A percentile compares a stretch with the other conserved stretches of the same genome.
These are phyloP conservation scores for Backusella parvicylindrica DNA, from an alignment of 192 early-diverging fungal genomes.

Conservation along the genomic window DNA sequence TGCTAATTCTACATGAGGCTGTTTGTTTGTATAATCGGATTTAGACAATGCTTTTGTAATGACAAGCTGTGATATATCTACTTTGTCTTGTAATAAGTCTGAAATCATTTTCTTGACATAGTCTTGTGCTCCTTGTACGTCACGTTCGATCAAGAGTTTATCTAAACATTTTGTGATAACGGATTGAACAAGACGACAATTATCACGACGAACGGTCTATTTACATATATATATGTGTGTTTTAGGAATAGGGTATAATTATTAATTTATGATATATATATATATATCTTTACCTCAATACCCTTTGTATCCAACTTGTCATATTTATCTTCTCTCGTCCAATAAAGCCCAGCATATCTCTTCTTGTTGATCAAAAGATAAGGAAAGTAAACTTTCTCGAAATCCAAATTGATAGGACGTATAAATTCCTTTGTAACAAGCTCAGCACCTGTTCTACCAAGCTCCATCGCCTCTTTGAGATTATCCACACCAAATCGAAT, in stretches of 20 bases:
- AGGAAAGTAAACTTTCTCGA: conserved; percentile 99
- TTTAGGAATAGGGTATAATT: too few relatives aligned
- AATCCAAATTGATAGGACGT: conserved; percentile 96
- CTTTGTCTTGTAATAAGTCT: conserved; percentile 94
- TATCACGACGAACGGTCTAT: conserved; percentile 94
- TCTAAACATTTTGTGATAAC: conserved; percentile 91
- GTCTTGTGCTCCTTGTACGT: conserved; percentile 79
- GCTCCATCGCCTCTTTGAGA: conserved; percentile 82
- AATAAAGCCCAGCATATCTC: conserved; percentile 96
- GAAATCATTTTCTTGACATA: conserved; percentile 88
- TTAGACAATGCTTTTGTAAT: conserved; percentile 96
- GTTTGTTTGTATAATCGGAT: conserved; percentile 92
- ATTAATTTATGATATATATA: background rate
- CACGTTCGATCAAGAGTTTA: conserved; percentile 88
- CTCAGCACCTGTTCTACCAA: conserved; percentile 83
- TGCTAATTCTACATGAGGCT: conserved; percentile 95
- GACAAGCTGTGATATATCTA: conserved; percentile 94
- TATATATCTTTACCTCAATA: conserved; percentile 66
- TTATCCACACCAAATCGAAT: conserved; percentile 88
- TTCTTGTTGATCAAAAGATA: conserved; percentile 99
- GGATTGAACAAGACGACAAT: conserved; percentile 85
- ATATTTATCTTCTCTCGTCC: conserved; percentile 90
- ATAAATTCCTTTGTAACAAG: conserved; percentile 85
- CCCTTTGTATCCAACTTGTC: conserved; percentile 98
- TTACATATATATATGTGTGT: background rate